A percentile compares a stretch with the other conserved stretches of the same genome.
These are phyloP conservation scores for Colletotrichum siamense DNA, from an alignment of 2,329 filamentous ascomycete genomes.

Conservation along the genomic window DNA sequence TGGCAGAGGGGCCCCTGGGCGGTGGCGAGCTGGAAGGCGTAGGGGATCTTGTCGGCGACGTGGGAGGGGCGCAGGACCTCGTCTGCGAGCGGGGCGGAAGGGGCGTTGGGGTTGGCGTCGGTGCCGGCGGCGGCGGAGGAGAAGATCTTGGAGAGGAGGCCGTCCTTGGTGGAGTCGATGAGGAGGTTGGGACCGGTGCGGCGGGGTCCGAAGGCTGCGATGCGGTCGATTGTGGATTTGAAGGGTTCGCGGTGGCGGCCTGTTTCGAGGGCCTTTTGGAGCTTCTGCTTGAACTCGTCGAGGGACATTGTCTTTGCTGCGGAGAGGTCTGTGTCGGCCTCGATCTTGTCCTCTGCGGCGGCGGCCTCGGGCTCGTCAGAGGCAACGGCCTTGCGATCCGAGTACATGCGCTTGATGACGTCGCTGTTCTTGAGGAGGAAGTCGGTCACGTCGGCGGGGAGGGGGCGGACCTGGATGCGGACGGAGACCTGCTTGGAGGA, in stretches of 20 bases:
- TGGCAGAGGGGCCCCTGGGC: slow-evolving; percentile 89
- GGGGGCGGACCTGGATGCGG: slow-evolving; percentile 76
- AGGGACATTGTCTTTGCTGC: slow-evolving; percentile 69
- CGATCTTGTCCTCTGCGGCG: slow-evolving; percentile 35
- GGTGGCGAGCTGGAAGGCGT: slow-evolving; percentile 93
- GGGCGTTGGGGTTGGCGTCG: slow-evolving; percentile 23
- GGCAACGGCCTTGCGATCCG: slow-evolving; percentile 62
- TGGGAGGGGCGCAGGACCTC: slow-evolving; percentile 66
- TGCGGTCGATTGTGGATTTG: slow-evolving; percentile 77
- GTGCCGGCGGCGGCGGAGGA: slow-evolving; percentile 26
- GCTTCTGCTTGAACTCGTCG: slow-evolving; percentile 77
- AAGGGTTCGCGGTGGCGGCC: slow-evolving; percentile 79
- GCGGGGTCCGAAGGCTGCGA: slow-evolving; percentile 88
- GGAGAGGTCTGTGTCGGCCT: slow-evolving; percentile 59
- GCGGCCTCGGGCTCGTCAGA: slow-evolving; percentile 39
- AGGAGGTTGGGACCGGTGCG: slow-evolving; percentile 88
- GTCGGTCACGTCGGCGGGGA: slow-evolving; percentile 80
- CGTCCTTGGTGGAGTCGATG: slow-evolving; percentile 78
- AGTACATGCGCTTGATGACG: slow-evolving; percentile 80
- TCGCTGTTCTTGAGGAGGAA: slow-evolving; percentile 83
- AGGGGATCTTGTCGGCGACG: slow-evolving; percentile 87
- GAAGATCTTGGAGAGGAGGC: slow-evolving; percentile 76
- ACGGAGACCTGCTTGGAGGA: slow-evolving; percentile 87
- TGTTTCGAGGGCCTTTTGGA: slow-evolving; percentile 71
- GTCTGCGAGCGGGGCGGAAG: slow-evolving; percentile 42